phyloP scores from a whole-genome alignment of 2,329 filamentous ascomycete genomes.

The Drechslerella dactyloides region DNA sequence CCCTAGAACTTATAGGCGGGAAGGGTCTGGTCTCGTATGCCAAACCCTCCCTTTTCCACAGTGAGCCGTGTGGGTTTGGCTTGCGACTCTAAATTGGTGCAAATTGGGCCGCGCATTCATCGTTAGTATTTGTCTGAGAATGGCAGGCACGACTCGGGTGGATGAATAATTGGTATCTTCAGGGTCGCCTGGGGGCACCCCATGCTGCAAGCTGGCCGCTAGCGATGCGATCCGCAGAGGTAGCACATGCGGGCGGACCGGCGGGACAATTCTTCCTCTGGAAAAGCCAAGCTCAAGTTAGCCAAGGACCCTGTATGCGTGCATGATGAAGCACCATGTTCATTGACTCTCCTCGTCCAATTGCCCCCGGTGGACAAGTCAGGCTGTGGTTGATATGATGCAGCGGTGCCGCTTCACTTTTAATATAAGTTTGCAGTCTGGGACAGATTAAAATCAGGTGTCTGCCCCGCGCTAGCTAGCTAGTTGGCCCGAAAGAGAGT shows the following conservation, averaged over 20 bases:
- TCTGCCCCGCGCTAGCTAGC: not conserved
- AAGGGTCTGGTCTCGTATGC: no score
- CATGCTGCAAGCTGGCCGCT: not conserved
- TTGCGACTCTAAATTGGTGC: no score
- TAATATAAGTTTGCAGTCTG: no score
- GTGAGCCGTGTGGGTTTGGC: no score
- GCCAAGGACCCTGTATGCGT: not conserved
- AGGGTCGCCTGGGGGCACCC: not conserved
- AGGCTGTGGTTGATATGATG: not conserved
- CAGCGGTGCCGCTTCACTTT: not conserved
- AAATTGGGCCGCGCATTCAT: not conserved
- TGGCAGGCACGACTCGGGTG: not conserved
- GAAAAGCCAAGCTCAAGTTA: not conserved
- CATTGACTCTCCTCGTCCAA: not conserved
- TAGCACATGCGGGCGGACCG: not conserved
- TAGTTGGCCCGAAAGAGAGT: not conserved
- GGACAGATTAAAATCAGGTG: not conserved
- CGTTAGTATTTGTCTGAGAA: not conserved
- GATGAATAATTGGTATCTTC: not conserved
- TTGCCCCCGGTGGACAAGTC: not conserved
- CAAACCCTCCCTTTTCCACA: no score
- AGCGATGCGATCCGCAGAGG: not conserved
- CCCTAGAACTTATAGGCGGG: not conserved
- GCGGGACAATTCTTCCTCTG: not conserved
- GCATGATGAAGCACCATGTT: not conserved